Evolutionary conservation across 306 rosid genomes (phyloP).

Genomic region (Gastrolobium bilobum): DNA sequence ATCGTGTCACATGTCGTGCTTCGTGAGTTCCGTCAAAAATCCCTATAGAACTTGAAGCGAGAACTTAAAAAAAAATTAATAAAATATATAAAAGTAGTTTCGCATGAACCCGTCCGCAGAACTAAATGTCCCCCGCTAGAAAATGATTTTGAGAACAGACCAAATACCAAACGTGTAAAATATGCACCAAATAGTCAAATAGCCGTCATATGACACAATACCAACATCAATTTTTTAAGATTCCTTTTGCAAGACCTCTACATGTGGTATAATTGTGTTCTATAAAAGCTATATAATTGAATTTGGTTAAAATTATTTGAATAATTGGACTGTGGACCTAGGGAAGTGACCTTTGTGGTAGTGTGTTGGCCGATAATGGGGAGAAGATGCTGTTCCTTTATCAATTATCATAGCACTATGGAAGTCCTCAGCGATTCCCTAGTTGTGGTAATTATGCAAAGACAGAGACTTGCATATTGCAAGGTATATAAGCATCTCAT

Average conservation of each 20-base stretch:
- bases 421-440: slow-evolving; percentile 23
- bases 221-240: no score
- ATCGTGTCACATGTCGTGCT: no score
- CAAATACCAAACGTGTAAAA: no score
- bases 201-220: no score
- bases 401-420: not conserved
- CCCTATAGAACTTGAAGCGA: no score
- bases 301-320: slow-evolving; percentile 38
- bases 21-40: no score
- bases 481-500: not conserved
- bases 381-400: slow-evolving; percentile 36
- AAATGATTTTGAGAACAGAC: no score
- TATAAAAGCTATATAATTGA: slow-evolving; percentile 12
- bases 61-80: no score
- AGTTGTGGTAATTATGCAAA: slow-evolving; percentile 14
- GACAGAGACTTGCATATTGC: not conserved
- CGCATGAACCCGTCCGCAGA: no score
- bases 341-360: slow-evolving; percentile 16
- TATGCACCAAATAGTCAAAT: no score
- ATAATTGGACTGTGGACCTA: slow-evolving; percentile 29
- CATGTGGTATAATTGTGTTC: slow-evolving; percentile 14
- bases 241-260: not conserved
- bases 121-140: no score
- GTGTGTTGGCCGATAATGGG: slow-evolving; percentile 37
- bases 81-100: no score